These are phyloP conservation scores for Aureobasidium sp. DNA, from an alignment of 2,329 filamentous ascomycete genomes.

Conservation along the genomic window DNA sequence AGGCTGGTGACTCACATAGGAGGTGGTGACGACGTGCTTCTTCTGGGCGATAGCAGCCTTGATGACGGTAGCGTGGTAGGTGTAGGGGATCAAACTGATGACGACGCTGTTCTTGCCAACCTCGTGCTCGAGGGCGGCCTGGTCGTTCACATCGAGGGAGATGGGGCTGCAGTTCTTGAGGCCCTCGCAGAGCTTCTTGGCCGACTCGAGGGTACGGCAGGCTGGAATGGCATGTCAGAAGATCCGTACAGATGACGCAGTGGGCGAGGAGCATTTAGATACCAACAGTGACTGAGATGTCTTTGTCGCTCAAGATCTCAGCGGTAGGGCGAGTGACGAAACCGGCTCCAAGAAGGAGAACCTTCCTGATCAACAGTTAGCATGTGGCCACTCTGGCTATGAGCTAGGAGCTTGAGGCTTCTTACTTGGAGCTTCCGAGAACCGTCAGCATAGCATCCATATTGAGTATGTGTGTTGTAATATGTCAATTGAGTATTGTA, in stretches of 20 bases:
- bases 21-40: slow-evolving; percentile 94
- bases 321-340: slow-evolving; percentile 51
- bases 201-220: slow-evolving; percentile 70
- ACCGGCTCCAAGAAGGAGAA: slow-evolving; percentile 44
- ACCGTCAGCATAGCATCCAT: slow-evolving; percentile 28
- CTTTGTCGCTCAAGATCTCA: slow-evolving; percentile 48
- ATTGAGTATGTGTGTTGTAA: slow-evolving; percentile 13
- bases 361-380: slow-evolving; percentile 23
- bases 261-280: slow-evolving; percentile 7
- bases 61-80: slow-evolving; percentile 79
- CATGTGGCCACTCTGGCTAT: background rate
- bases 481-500: background rate
- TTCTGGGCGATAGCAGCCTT: slow-evolving; percentile 86
- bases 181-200: slow-evolving; percentile 64
- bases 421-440: slow-evolving; percentile 26
- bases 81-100: slow-evolving; percentile 76
- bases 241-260: background rate
- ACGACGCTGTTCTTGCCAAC: slow-evolving; percentile 56
- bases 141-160: slow-evolving; percentile 75
- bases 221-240: slow-evolving; percentile 38
- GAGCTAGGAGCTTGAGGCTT: slow-evolving; percentile 1
- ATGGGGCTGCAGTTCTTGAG: slow-evolving; percentile 67
- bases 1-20: slow-evolving; percentile 52
- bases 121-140: slow-evolving; percentile 66
- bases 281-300: slow-evolving; percentile 50